Conservation (phyloP, 768 basidiomycete genomes). For the Sporobolomyces roseus region DNA sequence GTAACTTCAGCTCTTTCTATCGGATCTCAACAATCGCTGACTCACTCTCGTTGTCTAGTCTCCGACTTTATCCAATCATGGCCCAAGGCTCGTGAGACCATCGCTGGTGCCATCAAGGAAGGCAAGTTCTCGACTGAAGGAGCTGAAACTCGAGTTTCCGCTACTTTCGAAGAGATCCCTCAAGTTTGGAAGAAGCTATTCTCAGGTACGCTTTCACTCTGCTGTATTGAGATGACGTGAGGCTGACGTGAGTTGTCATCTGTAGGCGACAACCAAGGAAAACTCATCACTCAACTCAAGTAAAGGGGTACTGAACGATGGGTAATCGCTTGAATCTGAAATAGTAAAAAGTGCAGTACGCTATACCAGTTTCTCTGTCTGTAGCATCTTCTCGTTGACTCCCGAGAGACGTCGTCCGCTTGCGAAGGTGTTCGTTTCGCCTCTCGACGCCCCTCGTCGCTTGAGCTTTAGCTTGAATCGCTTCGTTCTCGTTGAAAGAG, state of each 20-base stretch:
- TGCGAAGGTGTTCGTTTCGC: no score
- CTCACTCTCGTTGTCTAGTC: neutral
- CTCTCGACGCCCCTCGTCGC: no score
- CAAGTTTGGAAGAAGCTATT: slow-evolving; percentile 22
- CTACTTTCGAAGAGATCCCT: slow-evolving; percentile 24
- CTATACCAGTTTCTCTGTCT: no score
- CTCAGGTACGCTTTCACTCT: neutral
- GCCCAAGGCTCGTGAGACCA: neutral
- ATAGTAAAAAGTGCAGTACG: no score
- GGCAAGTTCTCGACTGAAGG: slow-evolving; percentile 5
- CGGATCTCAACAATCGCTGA: no score
- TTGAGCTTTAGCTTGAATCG: no score
- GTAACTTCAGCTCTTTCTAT: neutral
- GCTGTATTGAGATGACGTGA: no score
- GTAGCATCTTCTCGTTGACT: no score
- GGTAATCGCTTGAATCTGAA: no score
- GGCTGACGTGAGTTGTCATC: neutral
- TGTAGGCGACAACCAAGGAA: neutral
- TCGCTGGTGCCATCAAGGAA: slow-evolving; percentile 24
- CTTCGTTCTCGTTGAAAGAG: no score
- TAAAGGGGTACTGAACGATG: neutral
- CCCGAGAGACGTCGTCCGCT: no score
- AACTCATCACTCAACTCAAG: slow-evolving; percentile 2
- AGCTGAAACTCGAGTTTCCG: neutral
- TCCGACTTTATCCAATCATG: neutral